Evolutionary conservation across 164 flowering plant species (phyloP).

Genomic region (Kalanchoe fedtschenkoi): DNA sequence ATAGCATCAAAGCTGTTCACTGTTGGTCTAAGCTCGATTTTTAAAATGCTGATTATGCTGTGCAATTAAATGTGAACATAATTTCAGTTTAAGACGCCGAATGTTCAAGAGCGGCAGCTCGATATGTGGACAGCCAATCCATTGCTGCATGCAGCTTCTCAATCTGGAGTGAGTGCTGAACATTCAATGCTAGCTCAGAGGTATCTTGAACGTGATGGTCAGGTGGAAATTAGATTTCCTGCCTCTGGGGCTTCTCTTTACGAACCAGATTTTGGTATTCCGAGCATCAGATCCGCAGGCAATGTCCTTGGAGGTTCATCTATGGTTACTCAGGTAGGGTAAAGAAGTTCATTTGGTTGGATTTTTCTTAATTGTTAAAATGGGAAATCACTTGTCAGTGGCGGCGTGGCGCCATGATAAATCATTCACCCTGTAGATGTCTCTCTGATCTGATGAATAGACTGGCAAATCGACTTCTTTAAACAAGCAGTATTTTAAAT

Average conservation of each 20-base stretch:
- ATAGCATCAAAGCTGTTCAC: neutral
- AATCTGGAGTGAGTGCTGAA: slow-evolving; percentile 31
- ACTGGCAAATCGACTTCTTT: neutral
- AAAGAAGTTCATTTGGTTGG: neutral
- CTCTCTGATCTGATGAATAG: neutral
- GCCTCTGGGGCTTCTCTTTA: slow-evolving; percentile 44
- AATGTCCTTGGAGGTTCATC: slow-evolving; percentile 54
- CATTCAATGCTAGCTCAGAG: slow-evolving; percentile 44
- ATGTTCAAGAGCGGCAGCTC: slow-evolving; percentile 40
- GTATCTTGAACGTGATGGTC: slow-evolving; percentile 55
- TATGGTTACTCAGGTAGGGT: slow-evolving; percentile 12
- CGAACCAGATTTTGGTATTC: slow-evolving; percentile 55
- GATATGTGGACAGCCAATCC: slow-evolving; percentile 49
- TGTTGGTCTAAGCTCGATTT: neutral
- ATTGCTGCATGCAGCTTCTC: slow-evolving; percentile 28
- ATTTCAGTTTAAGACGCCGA: slow-evolving; percentile 40
- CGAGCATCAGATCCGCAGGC: slow-evolving; percentile 42
- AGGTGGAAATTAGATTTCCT: slow-evolving; percentile 34
- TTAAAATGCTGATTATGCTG: no score
- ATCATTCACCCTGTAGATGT: neutral
- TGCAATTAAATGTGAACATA: neutral
- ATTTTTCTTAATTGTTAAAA: neutral
- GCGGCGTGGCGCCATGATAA: neutral
- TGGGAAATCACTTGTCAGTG: neutral
- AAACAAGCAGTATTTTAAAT: neutral